Evolutionary conservation across 805 yeast genomes (phyloP), one percentile per base, ranked within the genome.

Genomic region (Yarrowia sp.): DNA sequence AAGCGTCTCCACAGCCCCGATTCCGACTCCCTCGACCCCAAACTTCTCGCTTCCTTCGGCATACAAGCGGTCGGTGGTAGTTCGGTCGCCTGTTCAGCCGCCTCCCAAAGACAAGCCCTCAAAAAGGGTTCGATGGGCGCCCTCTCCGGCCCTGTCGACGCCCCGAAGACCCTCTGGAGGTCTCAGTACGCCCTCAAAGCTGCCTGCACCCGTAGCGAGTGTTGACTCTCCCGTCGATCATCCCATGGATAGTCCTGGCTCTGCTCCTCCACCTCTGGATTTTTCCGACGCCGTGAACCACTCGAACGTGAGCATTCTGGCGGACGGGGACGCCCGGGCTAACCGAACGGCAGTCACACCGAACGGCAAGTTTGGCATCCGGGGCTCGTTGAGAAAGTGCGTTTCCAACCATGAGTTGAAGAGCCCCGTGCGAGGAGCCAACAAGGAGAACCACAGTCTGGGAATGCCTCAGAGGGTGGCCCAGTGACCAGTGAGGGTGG

Each of bases 101-200:
- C 55, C 67, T 2, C 55, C 56, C 8, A 15, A 38, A 38, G 67
- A 63, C n/a, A 63, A 63, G 26, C 56, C 67, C 12, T 26, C 41
- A n/a, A 63, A 63, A 11, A 16, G 67, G 26, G 67, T 63, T 2
- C 32, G 67, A 26, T 63, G 67, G 67, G 67, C 67, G 5, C 56
- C 56, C 12, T 63, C 67, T 10, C 67, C 67, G 1, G 65, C 52
- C 11, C 43, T 56, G 5, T 56, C 64, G 9, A 56, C 64, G 9
- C 64, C 64, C 2, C 19, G 64, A 26, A 35, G 64, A 12, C 8
- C 40, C 8, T 56, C 64, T 26, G 14, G 16, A 2, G 38, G 19
- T 3, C 40, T 56, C 16, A 26, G 40, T 8, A 56, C 64, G 3
- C 64, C 64, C 12, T 56, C 64, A 8, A 42, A 35, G 40, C 41